Evolutionary conservation across 768 basidiomycete genomes (phyloP).

Genomic region (Clitopilus passeckerianus): DNA sequence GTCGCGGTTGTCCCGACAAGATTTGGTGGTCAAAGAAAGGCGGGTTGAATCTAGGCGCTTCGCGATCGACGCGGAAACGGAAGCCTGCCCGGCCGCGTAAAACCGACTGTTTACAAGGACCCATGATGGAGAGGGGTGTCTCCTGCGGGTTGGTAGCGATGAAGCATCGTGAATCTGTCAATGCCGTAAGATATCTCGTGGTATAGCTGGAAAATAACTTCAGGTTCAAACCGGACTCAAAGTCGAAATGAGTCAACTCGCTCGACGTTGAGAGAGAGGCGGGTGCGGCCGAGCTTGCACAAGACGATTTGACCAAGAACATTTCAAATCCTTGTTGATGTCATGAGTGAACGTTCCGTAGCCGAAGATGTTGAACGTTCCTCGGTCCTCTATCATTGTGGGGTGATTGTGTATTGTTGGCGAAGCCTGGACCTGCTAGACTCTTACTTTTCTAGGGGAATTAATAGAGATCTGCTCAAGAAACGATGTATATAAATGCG

Average conservation of each 20-base stretch:
- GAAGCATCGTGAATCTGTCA: not conserved
- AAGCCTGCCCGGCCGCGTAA: not conserved
- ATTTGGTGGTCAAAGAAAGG: not conserved
- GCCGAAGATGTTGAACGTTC: not conserved
- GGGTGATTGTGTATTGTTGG: not conserved
- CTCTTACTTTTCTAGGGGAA: not conserved
- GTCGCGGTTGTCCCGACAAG: not conserved
- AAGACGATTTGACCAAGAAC: not conserved
- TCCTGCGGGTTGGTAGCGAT: not conserved
- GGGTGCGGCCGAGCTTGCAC: not conserved
- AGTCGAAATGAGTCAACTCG: not conserved
- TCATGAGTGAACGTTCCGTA: not conserved
- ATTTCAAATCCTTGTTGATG: not conserved
- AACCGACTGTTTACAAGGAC: not conserved
- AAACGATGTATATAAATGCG: too few relatives aligned
- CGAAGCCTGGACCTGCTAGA: too few relatives aligned
- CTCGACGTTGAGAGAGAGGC: not conserved
- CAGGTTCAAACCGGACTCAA: not conserved
- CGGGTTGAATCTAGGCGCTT: not conserved
- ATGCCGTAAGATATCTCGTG: not conserved
- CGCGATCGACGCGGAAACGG: constrained; percentile 1
- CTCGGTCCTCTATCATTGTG: not conserved
- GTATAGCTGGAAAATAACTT: not conserved
- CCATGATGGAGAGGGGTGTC: not conserved
- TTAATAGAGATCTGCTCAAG: not conserved